Conservation (phyloP, 2,329 filamentous ascomycete species). For the Alternaria alternata region DNA sequence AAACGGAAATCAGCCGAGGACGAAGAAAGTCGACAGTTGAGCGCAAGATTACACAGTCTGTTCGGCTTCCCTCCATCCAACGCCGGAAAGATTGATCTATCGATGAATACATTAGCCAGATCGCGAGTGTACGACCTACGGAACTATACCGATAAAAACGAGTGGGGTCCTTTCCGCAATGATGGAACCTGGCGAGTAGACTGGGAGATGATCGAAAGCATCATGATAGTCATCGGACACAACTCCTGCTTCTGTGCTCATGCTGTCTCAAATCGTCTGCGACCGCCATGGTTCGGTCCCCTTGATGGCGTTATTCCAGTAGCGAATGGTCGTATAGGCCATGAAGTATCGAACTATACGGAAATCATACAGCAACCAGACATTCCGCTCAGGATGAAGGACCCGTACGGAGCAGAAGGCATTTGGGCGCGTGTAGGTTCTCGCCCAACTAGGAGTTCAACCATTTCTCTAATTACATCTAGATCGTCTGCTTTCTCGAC, state of each 20-base stretch:
- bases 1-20: constrained; percentile 51
- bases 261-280: constrained; percentile 31
- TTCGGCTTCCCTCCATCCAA: constrained; percentile 68
- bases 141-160: constrained; percentile 67
- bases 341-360: constrained; percentile 11
- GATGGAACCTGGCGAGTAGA: constrained; percentile 71
- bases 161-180: constrained; percentile 76
- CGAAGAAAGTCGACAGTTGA: constrained; percentile 65
- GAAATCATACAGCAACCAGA: constrained; percentile 44
- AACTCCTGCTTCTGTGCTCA: constrained; percentile 57
- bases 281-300: constrained; percentile 40
- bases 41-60: constrained; percentile 74
- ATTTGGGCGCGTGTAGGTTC: constrained; percentile 71
- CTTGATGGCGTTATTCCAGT: constrained; percentile 41
- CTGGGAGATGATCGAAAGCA: constrained; percentile 81
- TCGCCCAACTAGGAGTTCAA: not conserved
- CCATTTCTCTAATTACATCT: constrained; percentile 17
- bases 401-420: constrained; percentile 69
- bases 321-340: constrained; percentile 9
- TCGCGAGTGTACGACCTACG: constrained; percentile 78
- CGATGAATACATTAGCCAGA: constrained; percentile 68
- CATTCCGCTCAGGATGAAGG: constrained; percentile 61
- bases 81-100: constrained; percentile 38
- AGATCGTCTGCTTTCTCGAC: constrained; percentile 58
- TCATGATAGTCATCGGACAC: constrained; percentile 72